Conservation (phyloP, 2,329 filamentous ascomycete genomes). For the Trichophyton verrucosum region DNA sequence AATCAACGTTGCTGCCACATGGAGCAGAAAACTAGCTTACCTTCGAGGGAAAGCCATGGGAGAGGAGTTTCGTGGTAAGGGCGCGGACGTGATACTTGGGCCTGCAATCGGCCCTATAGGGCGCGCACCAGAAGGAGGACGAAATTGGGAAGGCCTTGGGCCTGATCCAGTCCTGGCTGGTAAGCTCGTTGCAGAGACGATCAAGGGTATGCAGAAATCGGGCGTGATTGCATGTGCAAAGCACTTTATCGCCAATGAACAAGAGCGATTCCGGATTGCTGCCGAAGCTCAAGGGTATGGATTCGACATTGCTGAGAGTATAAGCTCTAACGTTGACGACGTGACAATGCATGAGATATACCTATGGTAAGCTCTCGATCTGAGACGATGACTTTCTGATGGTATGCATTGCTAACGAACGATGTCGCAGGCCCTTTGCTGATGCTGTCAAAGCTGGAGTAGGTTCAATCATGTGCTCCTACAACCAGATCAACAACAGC, state of each 20-base stretch:
- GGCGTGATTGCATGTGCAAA: slow-evolving; percentile 76
- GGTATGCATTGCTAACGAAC: not conserved
- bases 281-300: slow-evolving; percentile 47
- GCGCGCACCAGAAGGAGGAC: slow-evolving; percentile 52
- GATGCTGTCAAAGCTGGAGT: slow-evolving; percentile 56
- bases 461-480: slow-evolving; percentile 58
- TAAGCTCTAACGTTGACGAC: slow-evolving; percentile 52
- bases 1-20: slow-evolving; percentile 70
- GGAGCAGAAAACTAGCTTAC: slow-evolving; percentile 59
- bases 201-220: slow-evolving; percentile 68
- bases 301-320: slow-evolving; percentile 49
- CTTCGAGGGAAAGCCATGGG: slow-evolving; percentile 62
- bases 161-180: slow-evolving; percentile 67
- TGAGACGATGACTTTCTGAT: not conserved
- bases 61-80: slow-evolving; percentile 61
- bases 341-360: slow-evolving; percentile 53
- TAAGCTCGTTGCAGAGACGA: slow-evolving; percentile 56
- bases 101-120: slow-evolving; percentile 66
- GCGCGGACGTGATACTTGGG: slow-evolving; percentile 60
- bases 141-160: slow-evolving; percentile 56
- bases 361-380: slow-evolving; percentile 36
- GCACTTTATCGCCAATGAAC: slow-evolving; percentile 63
- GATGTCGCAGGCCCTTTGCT: slow-evolving; percentile 45
- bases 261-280: slow-evolving; percentile 57
- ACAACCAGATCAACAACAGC: slow-evolving; percentile 58